Evolutionary conservation across 225 moss, liverwort and hornwort genomes (phyloP).

Genomic region (Neckera pumila): DNA sequence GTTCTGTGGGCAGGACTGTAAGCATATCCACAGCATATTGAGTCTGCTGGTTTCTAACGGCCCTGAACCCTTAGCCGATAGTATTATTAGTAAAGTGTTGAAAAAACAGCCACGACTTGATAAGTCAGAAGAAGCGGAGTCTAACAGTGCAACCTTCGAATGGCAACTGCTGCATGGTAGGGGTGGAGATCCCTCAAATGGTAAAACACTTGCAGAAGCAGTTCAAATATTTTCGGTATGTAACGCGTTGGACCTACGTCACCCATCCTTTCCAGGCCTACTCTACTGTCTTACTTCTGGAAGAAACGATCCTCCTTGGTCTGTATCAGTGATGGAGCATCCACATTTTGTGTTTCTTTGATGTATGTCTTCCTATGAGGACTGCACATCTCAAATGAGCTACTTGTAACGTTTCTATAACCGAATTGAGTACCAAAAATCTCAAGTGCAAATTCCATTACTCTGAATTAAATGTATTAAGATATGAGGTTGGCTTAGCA

Average conservation of each 20-base stretch:
- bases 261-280: background rate
- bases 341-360: background rate
- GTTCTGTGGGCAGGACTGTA: conserved; percentile 81
- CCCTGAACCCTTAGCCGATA: conserved; percentile 65
- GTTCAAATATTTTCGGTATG: conserved; percentile 75
- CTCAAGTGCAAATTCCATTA: conserved; percentile 9
- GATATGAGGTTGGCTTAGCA: background rate
- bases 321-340: background rate
- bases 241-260: background rate
- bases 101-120: conserved; percentile 24
- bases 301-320: background rate
- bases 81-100: conserved; percentile 72
- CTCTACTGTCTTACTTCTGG: background rate
- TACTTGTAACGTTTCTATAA: background rate
- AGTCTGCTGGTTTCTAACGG: conserved; percentile 72
- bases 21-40: conserved; percentile 73
- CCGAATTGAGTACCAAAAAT: background rate
- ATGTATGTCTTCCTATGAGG: background rate
- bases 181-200: conserved; percentile 76
- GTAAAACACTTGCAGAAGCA: conserved; percentile 73
- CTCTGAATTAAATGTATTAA: background rate
- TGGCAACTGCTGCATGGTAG: conserved; percentile 95
- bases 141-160: conserved; percentile 19
- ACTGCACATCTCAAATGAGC: background rate
- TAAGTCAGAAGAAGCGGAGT: conserved; percentile 13